A percentile compares a stretch with the other conserved stretches of the same genome.
These are phyloP conservation scores for Carex myosuroides DNA, from an alignment of 176 grass and related monocot species.

Conservation along the genomic window DNA sequence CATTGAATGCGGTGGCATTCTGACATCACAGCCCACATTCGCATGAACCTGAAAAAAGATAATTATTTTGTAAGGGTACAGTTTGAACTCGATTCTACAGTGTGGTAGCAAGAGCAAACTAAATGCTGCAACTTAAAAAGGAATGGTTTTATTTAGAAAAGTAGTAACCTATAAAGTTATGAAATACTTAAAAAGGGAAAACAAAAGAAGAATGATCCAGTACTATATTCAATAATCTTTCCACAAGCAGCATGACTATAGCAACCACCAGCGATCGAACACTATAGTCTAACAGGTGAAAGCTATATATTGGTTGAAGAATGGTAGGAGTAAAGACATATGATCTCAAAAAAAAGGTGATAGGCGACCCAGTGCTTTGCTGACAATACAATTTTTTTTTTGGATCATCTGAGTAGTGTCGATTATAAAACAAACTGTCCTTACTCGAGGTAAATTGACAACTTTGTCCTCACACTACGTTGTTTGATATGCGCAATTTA, in stretches of 20 bases:
- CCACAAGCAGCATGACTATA: not conserved
- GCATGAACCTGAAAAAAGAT: slow-evolving; percentile 52
- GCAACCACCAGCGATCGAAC: not conserved
- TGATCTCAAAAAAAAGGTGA: not conserved
- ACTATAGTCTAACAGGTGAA: not conserved
- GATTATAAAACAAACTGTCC: not conserved
- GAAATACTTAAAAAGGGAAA: not conserved
- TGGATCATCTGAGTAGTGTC: not conserved
- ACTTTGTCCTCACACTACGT: not conserved
- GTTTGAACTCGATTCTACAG: not conserved
- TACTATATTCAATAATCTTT: not conserved
- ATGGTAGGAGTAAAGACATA: not conserved
- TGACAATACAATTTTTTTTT: not conserved
- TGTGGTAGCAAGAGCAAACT: not conserved
- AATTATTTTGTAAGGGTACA: not conserved
- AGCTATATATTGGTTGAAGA: not conserved
- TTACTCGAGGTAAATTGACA: not conserved
- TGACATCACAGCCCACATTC: slow-evolving; percentile 69
- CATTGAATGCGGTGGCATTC: slow-evolving; percentile 88
- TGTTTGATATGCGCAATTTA: not conserved
- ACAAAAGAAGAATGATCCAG: not conserved
- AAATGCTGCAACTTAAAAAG: not conserved
- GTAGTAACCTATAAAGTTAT: not conserved
- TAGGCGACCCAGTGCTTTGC: not conserved
- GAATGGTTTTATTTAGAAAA: not conserved